phyloP scores from a whole-genome alignment of 2,329 filamentous ascomycete species.

The Neonectria neomacrospora region DNA sequence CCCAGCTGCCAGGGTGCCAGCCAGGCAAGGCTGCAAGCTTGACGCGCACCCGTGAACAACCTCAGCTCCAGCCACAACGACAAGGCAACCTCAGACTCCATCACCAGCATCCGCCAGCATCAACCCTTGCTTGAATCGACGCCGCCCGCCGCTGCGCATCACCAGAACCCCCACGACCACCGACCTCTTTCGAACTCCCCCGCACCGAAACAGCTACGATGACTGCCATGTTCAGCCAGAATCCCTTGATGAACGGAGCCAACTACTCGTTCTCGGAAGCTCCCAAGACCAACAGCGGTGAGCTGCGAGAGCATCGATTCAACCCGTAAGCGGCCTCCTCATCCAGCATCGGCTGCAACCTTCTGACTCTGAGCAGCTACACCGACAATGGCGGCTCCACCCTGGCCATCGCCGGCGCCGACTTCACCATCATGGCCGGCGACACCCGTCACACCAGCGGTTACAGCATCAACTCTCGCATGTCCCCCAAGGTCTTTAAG shows the following conservation, averaged over 20 bases:
- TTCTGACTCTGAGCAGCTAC: conserved; percentile 68
- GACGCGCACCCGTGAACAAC: conserved; percentile 53
- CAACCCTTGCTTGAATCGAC: conserved; percentile 23
- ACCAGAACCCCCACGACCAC: background rate
- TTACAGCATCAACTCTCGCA: conserved; percentile 99
- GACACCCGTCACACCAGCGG: conserved; percentile 96
- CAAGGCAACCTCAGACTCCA: conserved; percentile 36
- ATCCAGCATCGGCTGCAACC: background rate
- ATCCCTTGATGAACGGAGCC: conserved; percentile 74
- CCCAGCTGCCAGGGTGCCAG: conserved; percentile 34
- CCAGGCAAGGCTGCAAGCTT: conserved; percentile 64
- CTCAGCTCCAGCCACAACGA: conserved; percentile 41
- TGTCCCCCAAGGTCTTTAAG: conserved; percentile 95
- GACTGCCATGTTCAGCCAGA: conserved; percentile 77
- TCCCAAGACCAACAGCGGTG: conserved; percentile 64
- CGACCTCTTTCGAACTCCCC: background rate
- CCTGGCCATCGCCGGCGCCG: conserved; percentile 90
- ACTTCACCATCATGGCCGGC: conserved; percentile 96
- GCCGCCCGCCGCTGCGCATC: conserved; percentile 28
- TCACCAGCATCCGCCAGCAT: conserved; percentile 27
- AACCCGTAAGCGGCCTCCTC: conserved; percentile 76
- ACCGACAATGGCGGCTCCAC: conserved; percentile 98
- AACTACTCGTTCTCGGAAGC: conserved; percentile 75
- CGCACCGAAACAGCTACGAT: conserved; percentile 53
- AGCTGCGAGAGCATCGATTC: conserved; percentile 81